phyloP scores from a whole-genome alignment of 352 stramenopile species.

The Globisporangium acanthophoron region DNA sequence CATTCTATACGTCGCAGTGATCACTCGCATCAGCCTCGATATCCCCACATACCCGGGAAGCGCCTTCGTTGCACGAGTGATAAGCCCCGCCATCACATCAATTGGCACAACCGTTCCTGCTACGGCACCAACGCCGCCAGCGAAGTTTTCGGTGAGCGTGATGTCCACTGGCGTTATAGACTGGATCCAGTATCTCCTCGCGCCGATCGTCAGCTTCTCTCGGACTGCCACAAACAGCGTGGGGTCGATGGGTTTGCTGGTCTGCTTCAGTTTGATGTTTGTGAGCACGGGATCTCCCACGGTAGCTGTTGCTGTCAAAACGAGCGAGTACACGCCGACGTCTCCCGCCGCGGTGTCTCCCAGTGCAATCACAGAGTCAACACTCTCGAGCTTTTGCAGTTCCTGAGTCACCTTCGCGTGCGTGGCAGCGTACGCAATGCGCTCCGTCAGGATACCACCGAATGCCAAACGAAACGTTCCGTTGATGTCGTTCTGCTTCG shows the following conservation, averaged over 20 bases:
- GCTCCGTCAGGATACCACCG: conserved; percentile 40
- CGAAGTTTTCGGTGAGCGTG: conserved; percentile 27
- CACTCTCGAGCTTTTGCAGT: conserved; percentile 50
- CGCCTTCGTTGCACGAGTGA: conserved; percentile 44
- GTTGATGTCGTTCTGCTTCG: conserved; percentile 47
- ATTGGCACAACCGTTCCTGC: conserved; percentile 7
- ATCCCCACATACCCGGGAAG: conserved; percentile 50
- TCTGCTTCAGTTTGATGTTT: conserved; percentile 28
- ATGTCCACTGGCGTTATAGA: conserved; percentile 37
- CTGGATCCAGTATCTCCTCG: conserved; percentile 30
- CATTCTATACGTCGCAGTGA: conserved; percentile 26
- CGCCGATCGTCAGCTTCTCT: conserved; percentile 40
- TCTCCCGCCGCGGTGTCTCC: conserved; percentile 34
- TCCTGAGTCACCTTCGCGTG: conserved; percentile 69
- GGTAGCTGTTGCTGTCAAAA: conserved; percentile 36
- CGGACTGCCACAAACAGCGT: conserved; percentile 57
- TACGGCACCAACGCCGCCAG: background rate
- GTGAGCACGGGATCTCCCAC: conserved; percentile 27
- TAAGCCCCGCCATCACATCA: conserved; percentile 33
- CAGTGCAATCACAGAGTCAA: conserved; percentile 61
- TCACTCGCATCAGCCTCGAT: conserved; percentile 31
- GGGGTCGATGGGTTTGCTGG: conserved; percentile 37
- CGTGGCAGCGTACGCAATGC: conserved; percentile 53
- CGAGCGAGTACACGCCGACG: conserved; percentile 52
- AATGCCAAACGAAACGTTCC: conserved; percentile 60